Conservation (phyloP, 352 stramenopile genomes). For the Blastocystis sp. region DNA sequence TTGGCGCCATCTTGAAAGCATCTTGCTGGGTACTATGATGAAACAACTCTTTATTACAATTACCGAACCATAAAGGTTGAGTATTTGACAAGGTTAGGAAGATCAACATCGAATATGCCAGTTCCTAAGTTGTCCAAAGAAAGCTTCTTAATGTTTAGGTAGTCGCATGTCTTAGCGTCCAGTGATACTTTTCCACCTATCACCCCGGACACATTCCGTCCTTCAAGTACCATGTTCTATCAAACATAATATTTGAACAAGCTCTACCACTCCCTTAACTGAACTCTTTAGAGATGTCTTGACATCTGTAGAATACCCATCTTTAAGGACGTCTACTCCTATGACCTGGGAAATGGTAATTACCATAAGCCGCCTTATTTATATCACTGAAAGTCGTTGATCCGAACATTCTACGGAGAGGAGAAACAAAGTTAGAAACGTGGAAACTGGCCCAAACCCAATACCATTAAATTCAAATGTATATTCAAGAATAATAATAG, state of each 20-base stretch:
- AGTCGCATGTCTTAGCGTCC: not conserved
- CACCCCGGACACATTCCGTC: not conserved
- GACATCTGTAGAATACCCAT: not conserved
- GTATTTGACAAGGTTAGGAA: not conserved
- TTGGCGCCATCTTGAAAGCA: not conserved
- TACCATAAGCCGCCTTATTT: constrained; percentile 35
- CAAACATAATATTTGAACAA: not conserved
- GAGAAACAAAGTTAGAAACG: not conserved
- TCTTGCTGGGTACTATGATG: not conserved
- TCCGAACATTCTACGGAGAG: not conserved
- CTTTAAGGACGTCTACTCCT: constrained; percentile 23
- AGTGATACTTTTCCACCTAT: not conserved
- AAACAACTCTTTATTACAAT: not conserved
- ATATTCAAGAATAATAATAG: not conserved
- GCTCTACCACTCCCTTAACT: not conserved
- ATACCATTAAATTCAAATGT: not conserved
- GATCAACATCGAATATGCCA: not conserved
- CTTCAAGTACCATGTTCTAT: constrained; percentile 36
- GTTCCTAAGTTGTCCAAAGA: not conserved
- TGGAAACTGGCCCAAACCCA: not conserved
- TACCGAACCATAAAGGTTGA: not conserved
- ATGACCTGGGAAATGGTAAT: too few species aligned
- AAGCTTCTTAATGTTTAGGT: constrained; percentile 36
- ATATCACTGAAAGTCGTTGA: constrained; percentile 20
- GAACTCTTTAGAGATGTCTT: not conserved